These are phyloP conservation scores for Chlorencoelia australis DNA, from an alignment of 2,329 filamentous ascomycete species.

Conservation along the genomic window DNA sequence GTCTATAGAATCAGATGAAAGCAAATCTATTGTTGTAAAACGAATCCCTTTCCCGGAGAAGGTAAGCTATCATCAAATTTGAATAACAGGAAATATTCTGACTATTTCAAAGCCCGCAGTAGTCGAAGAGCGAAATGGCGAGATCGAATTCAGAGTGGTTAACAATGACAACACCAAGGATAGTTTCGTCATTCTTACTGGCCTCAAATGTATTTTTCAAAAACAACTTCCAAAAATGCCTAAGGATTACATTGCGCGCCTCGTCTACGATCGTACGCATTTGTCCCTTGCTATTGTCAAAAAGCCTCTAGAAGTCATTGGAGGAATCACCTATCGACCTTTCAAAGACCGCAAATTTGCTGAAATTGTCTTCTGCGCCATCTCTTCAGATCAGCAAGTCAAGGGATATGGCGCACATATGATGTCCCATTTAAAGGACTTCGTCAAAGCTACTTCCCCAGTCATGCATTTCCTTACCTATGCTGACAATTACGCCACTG, in stretches of 20 bases:
- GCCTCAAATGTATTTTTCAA: slow-evolving; percentile 95
- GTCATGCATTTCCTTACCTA: slow-evolving; percentile 99
- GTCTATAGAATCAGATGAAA: slow-evolving; percentile 32
- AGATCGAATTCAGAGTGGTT: slow-evolving; percentile 95
- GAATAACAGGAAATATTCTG: too few species aligned
- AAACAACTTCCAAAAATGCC: slow-evolving; percentile 99
- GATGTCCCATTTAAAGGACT: slow-evolving; percentile 97
- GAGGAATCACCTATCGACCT: slow-evolving; percentile 90
- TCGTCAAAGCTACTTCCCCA: slow-evolving; percentile 90
- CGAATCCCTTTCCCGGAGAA: slow-evolving; percentile 86
- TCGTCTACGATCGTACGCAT: slow-evolving; percentile 96
- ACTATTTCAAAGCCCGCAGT: slow-evolving; percentile 57
- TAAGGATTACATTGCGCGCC: slow-evolving; percentile 94
- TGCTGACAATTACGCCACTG: slow-evolving; percentile 96
- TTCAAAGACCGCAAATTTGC: slow-evolving; percentile 90
- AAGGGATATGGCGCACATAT: slow-evolving; percentile 97
- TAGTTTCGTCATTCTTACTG: slow-evolving; percentile 87
- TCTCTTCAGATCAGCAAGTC: slow-evolving; percentile 95
- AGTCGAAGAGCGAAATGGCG: slow-evolving; percentile 83
- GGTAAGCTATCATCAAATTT: slow-evolving; percentile 43
- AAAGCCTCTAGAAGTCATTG: slow-evolving; percentile 89
- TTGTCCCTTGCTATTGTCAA: slow-evolving; percentile 96
- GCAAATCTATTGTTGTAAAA: slow-evolving; percentile 43
- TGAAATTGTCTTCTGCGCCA: slow-evolving; percentile 97
- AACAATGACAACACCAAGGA: slow-evolving; percentile 89